A percentile compares a stretch with the other conserved stretches of the same genome.
Conservation (phyloP, 2,329 filamentous ascomycete genomes). For the Gliomastix tumulicola region DNA sequence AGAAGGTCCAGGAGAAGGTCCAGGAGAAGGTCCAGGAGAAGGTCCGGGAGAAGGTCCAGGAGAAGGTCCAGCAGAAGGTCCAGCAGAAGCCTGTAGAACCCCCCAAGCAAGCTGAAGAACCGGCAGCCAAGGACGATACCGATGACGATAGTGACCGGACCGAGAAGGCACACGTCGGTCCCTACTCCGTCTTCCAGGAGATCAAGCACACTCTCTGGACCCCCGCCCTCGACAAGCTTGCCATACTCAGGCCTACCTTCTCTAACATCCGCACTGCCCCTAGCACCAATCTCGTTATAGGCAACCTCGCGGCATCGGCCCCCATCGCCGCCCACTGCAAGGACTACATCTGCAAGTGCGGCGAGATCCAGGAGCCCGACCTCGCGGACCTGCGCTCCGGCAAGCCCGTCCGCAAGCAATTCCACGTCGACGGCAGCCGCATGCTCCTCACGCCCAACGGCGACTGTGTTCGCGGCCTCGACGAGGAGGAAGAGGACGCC, state of each 20-base stretch:
- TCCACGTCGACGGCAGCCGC: constrained; percentile 52
- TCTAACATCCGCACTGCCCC: constrained; percentile 5
- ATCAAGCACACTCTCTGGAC: constrained; percentile 24
- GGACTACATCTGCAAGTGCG: constrained; percentile 28
- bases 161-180: constrained; percentile 15
- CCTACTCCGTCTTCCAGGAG: constrained; percentile 25
- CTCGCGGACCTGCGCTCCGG: constrained; percentile 47
- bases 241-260: constrained; percentile 25
- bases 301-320: constrained; percentile 4
- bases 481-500: constrained; percentile 59
- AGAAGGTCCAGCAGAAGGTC: not conserved
- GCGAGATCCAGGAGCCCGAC: constrained; percentile 39
- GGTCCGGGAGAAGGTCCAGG: not conserved
- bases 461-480: constrained; percentile 68
- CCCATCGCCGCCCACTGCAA: constrained; percentile 23
- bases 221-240: constrained; percentile 22
- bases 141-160: not conserved
- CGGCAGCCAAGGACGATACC: no score
- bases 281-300: not conserved
- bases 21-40: not conserved
- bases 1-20: not conserved
- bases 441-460: constrained; percentile 71
- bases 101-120: not conserved
- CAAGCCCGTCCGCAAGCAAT: constrained; percentile 51
- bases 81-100: not conserved